Evolutionary conservation across 2,329 filamentous ascomycete genomes (phyloP).

Genomic region (Aureobasidium leucospermi): DNA sequence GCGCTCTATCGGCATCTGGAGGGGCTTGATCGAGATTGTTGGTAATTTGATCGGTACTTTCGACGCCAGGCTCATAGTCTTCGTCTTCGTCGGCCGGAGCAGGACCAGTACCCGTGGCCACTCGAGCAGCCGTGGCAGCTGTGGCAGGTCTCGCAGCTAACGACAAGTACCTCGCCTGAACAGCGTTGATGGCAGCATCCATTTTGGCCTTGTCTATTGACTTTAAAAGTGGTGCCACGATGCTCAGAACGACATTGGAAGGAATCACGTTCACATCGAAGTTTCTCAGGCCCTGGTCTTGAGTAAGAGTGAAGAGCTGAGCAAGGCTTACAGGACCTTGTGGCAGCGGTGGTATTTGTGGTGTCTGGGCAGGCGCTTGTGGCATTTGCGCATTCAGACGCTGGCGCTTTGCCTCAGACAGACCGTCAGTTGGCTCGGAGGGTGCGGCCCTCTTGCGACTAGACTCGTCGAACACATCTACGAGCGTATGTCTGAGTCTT

Average conservation of each 20-base stretch:
- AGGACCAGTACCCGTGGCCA: slow-evolving; percentile 38
- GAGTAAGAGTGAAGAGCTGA: slow-evolving; percentile 79
- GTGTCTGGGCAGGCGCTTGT: slow-evolving; percentile 31
- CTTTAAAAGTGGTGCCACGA: slow-evolving; percentile 71
- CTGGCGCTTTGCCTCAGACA: slow-evolving; percentile 76
- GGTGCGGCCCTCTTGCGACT: slow-evolving; percentile 69
- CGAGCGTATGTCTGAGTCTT: slow-evolving; percentile 67
- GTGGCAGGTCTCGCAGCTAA: slow-evolving; percentile 26
- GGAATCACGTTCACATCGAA: slow-evolving; percentile 82
- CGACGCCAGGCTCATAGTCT: slow-evolving; percentile 86
- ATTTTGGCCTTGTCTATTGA: slow-evolving; percentile 63
- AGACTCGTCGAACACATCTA: slow-evolving; percentile 72
- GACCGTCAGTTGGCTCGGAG: slow-evolving; percentile 61
- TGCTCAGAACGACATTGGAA: slow-evolving; percentile 65
- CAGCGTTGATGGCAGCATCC: slow-evolving; percentile 60
- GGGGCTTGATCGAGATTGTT: slow-evolving; percentile 68
- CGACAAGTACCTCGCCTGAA: slow-evolving; percentile 35
- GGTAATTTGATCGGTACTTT: slow-evolving; percentile 66
- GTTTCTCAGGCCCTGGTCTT: slow-evolving; percentile 62
- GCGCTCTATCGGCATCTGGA: slow-evolving; percentile 32
- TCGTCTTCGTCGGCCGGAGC: slow-evolving; percentile 77
- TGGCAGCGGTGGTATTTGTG: slow-evolving; percentile 54
- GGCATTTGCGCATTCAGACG: slow-evolving; percentile 52
- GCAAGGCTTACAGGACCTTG: slow-evolving; percentile 71
- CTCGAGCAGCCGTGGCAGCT: slow-evolving; percentile 25